Evolutionary conservation across 2,329 filamentous ascomycete genomes (phyloP).

Genomic region (Pseudogymnoascus sp.): DNA sequence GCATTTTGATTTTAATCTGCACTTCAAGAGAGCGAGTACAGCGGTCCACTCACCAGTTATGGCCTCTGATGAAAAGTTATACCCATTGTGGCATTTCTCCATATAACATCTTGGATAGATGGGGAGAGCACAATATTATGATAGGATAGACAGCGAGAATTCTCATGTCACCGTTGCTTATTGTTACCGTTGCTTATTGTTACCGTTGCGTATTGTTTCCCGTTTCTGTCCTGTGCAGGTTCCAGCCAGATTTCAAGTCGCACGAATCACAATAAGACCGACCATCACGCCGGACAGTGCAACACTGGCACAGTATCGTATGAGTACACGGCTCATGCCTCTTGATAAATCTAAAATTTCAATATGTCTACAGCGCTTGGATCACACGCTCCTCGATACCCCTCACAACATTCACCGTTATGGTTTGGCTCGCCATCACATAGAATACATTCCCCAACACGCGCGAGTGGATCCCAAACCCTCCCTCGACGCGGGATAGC

Average conservation of each 20-base stretch:
- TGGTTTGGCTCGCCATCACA: slow-evolving; percentile 45
- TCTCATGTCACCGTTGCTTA: not conserved
- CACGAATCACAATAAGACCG: not conserved
- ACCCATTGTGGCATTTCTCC: not conserved
- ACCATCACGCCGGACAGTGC: not conserved
- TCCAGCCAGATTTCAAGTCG: not conserved
- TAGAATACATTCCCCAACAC: slow-evolving; percentile 51
- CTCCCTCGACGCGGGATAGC: slow-evolving; percentile 22
- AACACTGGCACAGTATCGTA: not conserved
- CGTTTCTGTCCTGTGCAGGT: not conserved
- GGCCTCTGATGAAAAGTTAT: not conserved
- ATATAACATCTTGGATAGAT: not conserved
- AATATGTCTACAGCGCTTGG: not conserved
- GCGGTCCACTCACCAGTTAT: not conserved
- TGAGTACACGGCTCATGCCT: not conserved
- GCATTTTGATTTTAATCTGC: not conserved
- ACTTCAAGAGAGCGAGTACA: not conserved
- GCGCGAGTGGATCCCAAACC: slow-evolving; percentile 41
- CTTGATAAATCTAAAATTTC: not conserved
- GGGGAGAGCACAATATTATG: not conserved
- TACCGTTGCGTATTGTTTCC: not conserved
- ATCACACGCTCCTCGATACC: not conserved
- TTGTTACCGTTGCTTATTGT: not conserved
- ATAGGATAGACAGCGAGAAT: not conserved
- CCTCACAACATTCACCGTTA: not conserved